These are phyloP conservation scores for Botrytis galanthina DNA, from an alignment of 2,329 filamentous ascomycete genomes.

Conservation along the genomic window DNA sequence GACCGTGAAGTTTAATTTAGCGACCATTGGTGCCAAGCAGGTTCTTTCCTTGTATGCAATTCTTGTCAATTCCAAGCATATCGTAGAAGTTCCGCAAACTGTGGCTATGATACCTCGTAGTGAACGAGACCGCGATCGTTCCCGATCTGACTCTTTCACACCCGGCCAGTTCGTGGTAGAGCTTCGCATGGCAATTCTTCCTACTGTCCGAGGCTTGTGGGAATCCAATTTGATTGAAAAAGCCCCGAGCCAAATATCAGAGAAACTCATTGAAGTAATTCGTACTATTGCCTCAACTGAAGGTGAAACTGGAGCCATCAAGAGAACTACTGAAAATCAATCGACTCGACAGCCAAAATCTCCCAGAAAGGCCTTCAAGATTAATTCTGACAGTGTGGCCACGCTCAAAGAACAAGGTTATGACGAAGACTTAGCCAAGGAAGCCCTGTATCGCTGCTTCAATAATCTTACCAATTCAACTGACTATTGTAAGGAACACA, in stretches of 20 bases:
- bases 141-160: conserved; percentile 58
- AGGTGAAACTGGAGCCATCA: conserved; percentile 64
- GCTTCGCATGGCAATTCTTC: conserved; percentile 74
- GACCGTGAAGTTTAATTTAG: conserved; percentile 41
- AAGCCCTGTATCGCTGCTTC: conserved; percentile 81
- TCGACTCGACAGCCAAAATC: conserved; percentile 43
- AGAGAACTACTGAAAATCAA: conserved; percentile 55
- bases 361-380: conserved; percentile 49
- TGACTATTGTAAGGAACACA: conserved; percentile 73
- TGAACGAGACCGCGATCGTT: conserved; percentile 55
- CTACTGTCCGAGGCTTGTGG: conserved; percentile 77
- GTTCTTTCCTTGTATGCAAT: conserved; percentile 80
- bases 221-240: conserved; percentile 80
- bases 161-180: conserved; percentile 82
- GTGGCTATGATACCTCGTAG: conserved; percentile 50
- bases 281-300: conserved; percentile 76
- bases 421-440: conserved; percentile 63
- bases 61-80: conserved; percentile 72
- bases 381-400: conserved; percentile 48
- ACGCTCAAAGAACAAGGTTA: conserved; percentile 46
- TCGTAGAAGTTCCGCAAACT: conserved; percentile 72
- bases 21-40: conserved; percentile 67
- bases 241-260: conserved; percentile 71
- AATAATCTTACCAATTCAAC: conserved; percentile 58
- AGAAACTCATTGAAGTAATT: conserved; percentile 79